These are phyloP conservation scores for Cryphonectria radicalis DNA, from an alignment of 2,329 filamentous ascomycete species.

Conservation along the genomic window DNA sequence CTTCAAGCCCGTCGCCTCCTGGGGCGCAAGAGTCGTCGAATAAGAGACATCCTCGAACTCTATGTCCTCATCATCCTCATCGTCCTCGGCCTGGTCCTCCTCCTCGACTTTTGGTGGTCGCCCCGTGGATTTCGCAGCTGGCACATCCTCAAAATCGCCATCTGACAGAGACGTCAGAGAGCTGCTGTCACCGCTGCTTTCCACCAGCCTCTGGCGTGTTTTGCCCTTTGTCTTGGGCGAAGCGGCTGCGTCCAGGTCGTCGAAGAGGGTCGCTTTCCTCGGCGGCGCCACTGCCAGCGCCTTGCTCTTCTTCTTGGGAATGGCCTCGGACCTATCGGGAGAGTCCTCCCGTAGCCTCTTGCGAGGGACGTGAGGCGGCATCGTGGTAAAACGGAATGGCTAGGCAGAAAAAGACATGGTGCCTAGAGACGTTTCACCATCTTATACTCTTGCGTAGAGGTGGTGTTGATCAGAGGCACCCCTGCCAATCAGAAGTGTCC, in stretches of 20 bases:
- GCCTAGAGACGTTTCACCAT: not conserved
- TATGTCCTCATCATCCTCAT: conserved; percentile 64
- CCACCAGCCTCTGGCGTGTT: conserved; percentile 36
- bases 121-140: conserved; percentile 37
- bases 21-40: conserved; percentile 42
- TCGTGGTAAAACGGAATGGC: conserved; percentile 39
- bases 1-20: conserved; percentile 46
- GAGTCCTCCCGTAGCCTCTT: conserved; percentile 63
- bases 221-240: conserved; percentile 38
- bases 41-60: conserved; percentile 63
- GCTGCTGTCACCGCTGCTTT: conserved; percentile 50
- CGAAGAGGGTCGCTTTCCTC: conserved; percentile 63
- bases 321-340: conserved; percentile 40
- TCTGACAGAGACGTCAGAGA: conserved; percentile 61
- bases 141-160: conserved; percentile 59
- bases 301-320: conserved; percentile 36
- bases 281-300: conserved; percentile 38
- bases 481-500: conserved; percentile 8
- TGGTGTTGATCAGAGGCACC: not conserved
- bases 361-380: conserved; percentile 71
- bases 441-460: not conserved
- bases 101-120: conserved; percentile 46
- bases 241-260: conserved; percentile 59
- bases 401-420: not conserved
- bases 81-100: conserved; percentile 46